Percentiles rank a stretch among this genome's conserved stretches.
Conservation (phyloP, 352 stramenopile genomes). For the Globisporangium takayamanum region DNA sequence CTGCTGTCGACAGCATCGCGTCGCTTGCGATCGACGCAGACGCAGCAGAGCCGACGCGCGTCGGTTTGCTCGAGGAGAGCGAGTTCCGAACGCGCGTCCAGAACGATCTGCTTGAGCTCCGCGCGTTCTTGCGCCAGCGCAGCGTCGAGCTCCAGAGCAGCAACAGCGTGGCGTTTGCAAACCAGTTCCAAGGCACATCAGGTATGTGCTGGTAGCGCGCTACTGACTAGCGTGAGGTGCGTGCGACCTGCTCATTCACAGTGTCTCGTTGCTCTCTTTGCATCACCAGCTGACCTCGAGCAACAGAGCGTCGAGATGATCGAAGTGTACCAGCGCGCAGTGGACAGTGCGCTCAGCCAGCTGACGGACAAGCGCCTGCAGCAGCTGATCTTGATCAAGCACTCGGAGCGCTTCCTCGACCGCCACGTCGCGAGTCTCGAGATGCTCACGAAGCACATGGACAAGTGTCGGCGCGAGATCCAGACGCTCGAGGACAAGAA, state of each 20-base stretch:
- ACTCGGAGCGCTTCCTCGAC: constrained; percentile 66
- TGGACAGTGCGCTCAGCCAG: constrained; percentile 34
- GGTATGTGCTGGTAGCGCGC: constrained; percentile 17
- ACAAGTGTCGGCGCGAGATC: constrained; percentile 68
- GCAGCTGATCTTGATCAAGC: constrained; percentile 69
- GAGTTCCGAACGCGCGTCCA: constrained; percentile 54
- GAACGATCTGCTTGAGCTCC: constrained; percentile 75
- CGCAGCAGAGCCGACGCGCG: constrained; percentile 23
- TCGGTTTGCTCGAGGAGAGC: constrained; percentile 41
- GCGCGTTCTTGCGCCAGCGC: constrained; percentile 54
- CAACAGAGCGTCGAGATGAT: constrained; percentile 54
- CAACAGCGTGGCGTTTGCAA: constrained; percentile 52
- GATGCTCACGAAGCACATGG: constrained; percentile 64
- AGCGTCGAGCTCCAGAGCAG: constrained; percentile 32
- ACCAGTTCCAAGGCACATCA: constrained; percentile 64
- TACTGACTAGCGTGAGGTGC: too few species aligned
- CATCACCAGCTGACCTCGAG: constrained; percentile 39
- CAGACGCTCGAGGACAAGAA: constrained; percentile 66
- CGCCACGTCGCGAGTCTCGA: constrained; percentile 62
- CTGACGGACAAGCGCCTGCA: constrained; percentile 66
- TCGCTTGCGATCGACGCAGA: not conserved
- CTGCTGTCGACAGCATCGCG: not conserved
- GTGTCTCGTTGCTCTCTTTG: not conserved
- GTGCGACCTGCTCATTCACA: not conserved
- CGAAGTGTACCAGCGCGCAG: constrained; percentile 29